These are phyloP conservation scores for Paramecium primaurelia DNA, from an alignment of 73 alveolate genomes.

Conservation along the genomic window DNA sequence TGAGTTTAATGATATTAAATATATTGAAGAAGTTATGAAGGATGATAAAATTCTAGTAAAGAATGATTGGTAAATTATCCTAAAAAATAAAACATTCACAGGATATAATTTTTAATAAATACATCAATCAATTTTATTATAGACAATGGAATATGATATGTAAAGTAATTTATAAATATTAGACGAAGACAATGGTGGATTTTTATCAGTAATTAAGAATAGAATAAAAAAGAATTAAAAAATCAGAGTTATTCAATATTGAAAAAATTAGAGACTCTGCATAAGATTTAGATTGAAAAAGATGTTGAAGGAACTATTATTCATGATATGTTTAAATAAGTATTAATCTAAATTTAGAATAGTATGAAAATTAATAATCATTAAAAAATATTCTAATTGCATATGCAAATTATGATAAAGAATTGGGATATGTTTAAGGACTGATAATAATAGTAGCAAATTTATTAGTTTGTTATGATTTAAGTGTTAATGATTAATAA, in stretches of 20 bases:
- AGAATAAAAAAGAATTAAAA: not conserved
- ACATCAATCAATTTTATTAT: not conserved
- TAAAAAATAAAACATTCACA: not conserved
- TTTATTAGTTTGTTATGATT: not conserved
- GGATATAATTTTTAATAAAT: not conserved
- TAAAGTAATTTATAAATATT: not conserved
- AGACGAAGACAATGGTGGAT: not conserved
- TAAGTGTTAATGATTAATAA: not conserved
- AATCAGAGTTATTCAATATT: not conserved
- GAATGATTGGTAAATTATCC: not conserved
- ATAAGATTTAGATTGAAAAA: not conserved
- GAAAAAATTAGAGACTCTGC: not conserved
- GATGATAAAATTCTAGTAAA: not conserved
- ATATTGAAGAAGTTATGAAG: not conserved
- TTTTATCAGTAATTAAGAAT: not conserved
- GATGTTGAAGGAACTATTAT: not conserved
- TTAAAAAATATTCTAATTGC: not conserved
- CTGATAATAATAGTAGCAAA: not conserved
- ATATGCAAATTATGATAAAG: not conserved
- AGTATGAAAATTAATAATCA: not conserved
- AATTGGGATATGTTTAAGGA: constrained; percentile 15
- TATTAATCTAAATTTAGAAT: not conserved
- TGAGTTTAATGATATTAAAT: not conserved
- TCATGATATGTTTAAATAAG: not conserved
- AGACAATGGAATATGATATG: not conserved